Evolutionary conservation across 129 eudicot species (phyloP).

Genomic region (Lactuca saligna): DNA sequence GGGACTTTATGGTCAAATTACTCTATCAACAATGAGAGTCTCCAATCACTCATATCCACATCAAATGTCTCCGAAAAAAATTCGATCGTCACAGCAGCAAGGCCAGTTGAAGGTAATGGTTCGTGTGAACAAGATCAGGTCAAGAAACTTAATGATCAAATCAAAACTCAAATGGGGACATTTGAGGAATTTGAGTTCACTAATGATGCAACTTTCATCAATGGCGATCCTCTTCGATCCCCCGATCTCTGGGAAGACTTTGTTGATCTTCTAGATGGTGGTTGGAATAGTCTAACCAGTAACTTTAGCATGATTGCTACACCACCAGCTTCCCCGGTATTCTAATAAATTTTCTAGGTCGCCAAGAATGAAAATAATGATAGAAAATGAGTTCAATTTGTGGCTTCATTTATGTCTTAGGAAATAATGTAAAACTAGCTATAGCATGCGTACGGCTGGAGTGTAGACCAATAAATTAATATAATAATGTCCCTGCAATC

Average conservation of each 20-base stretch:
- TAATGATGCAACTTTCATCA: slow-evolving; percentile 19
- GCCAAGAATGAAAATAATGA: slow-evolving; percentile 9
- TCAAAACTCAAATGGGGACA: slow-evolving; percentile 16
- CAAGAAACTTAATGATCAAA: slow-evolving; percentile 19
- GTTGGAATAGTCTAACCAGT: slow-evolving; percentile 35
- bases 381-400: slow-evolving; percentile 9
- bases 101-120: slow-evolving; percentile 16
- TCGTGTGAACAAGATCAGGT: slow-evolving; percentile 21
- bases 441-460: not conserved
- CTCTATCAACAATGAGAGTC: slow-evolving; percentile 38
- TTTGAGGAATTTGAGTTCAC: slow-evolving; percentile 20
- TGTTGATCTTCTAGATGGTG: slow-evolving; percentile 42
- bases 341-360: slow-evolving; percentile 20
- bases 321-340: slow-evolving; percentile 41
- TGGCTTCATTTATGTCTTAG: slow-evolving; percentile 31
- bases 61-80: slow-evolving; percentile 24
- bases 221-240: slow-evolving; percentile 34
- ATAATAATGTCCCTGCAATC: not conserved
- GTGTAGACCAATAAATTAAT: slow-evolving; percentile 9
- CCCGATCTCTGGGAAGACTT: slow-evolving; percentile 43
- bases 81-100: slow-evolving; percentile 17
- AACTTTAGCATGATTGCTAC: slow-evolving; percentile 29
- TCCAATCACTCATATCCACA: slow-evolving; percentile 54
- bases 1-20: slow-evolving; percentile 39
- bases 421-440: not conserved